Conservation (phyloP, 495 filamentous ascomycete genomes). For the Annulohypoxylon moriforme region DNA sequence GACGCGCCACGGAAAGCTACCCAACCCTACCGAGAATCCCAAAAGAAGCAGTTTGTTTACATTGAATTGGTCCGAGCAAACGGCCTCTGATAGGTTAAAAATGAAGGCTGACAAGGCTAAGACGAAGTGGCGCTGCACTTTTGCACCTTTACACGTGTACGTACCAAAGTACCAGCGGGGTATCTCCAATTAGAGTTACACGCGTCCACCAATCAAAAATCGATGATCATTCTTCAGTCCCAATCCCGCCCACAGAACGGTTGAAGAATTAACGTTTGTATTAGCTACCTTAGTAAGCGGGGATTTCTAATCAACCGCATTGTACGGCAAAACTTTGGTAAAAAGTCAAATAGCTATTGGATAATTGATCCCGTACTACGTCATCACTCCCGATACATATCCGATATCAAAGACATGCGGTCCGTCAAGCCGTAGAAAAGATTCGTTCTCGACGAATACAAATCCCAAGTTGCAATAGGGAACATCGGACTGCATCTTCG, state of each 20-base stretch:
- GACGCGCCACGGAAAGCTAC: constrained; percentile 30
- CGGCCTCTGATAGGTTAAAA: constrained; percentile 23
- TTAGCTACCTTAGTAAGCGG: constrained; percentile 18
- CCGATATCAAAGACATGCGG: constrained; percentile 8
- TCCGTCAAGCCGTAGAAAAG: background rate
- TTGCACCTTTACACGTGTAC: constrained; percentile 33
- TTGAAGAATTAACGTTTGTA: background rate
- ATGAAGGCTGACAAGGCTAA: constrained; percentile 23
- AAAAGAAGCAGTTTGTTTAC: constrained; percentile 52
- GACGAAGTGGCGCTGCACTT: constrained; percentile 12
- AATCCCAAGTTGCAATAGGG: background rate
- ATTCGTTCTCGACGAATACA: background rate
- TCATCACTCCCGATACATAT: background rate
- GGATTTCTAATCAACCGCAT: background rate
- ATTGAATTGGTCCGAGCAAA: constrained; percentile 38
- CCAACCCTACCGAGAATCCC: constrained; percentile 29
- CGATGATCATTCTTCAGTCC: background rate
- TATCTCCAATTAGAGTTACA: background rate
- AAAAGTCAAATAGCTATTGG: background rate
- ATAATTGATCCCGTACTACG: background rate
- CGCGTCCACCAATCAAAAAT: constrained; percentile 24
- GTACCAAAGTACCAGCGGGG: constrained; percentile 32
- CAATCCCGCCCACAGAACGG: background rate
- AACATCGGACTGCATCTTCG: background rate
- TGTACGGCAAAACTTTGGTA: background rate